A percentile compares a stretch with the other conserved stretches of the same genome.
Conservation (phyloP, 2,329 filamentous ascomycete species). For the Annulohypoxylon truncatum region DNA sequence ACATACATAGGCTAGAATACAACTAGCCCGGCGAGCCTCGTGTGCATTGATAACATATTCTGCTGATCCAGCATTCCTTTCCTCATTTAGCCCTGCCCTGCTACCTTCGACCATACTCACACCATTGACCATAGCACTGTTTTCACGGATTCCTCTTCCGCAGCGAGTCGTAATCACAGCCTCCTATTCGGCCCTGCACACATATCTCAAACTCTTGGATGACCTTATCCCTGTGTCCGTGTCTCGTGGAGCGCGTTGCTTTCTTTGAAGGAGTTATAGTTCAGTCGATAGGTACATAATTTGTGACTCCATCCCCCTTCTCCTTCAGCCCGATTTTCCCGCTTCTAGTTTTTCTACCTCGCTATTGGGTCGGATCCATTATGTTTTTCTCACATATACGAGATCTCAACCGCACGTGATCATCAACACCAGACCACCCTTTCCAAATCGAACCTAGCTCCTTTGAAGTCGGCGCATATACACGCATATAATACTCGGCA, state of each 20-base stretch:
- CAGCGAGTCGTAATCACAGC: constrained; percentile 21
- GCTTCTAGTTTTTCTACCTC: constrained; percentile 1
- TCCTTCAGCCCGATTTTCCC: constrained; percentile 10
- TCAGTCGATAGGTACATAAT: constrained; percentile 30
- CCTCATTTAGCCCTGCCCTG: constrained; percentile 21
- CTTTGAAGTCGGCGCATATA: neutral
- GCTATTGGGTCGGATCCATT: constrained; percentile 9
- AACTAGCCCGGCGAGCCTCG: constrained; percentile 14
- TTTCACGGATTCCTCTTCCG: constrained; percentile 33
- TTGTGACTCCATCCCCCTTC: constrained; percentile 12
- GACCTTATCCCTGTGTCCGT: constrained; percentile 33
- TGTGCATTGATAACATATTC: constrained; percentile 25
- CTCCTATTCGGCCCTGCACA: constrained; percentile 27
- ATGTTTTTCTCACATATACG: constrained; percentile 25
- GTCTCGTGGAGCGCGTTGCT: constrained; percentile 2
- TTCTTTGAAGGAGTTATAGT: neutral
- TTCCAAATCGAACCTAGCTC: constrained; percentile 11
- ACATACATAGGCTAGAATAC: constrained; percentile 39
- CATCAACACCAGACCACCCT: neutral
- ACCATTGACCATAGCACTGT: constrained; percentile 26
- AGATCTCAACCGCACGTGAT: constrained; percentile 20
- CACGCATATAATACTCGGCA: constrained; percentile 3
- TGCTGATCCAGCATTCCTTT: constrained; percentile 30
- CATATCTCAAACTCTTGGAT: constrained; percentile 13
- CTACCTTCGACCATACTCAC: constrained; percentile 26